phyloP scores from a whole-genome alignment of 116 monocot species.

The Papilionanthe hybrid region DNA sequence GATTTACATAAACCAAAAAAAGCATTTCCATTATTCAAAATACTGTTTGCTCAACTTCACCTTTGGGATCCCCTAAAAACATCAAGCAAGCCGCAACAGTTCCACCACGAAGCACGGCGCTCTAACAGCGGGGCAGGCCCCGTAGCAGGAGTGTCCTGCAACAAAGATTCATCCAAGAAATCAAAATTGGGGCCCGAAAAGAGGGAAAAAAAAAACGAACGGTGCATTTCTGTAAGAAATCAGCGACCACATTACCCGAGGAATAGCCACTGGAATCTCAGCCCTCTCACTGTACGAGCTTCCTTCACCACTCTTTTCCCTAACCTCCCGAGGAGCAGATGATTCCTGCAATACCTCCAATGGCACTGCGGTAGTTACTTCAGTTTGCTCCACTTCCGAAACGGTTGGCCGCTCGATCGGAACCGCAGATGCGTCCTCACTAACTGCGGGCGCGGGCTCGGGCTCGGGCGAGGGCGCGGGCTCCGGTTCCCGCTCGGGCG shows the following conservation, averaged over 20 bases:
- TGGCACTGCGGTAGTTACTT: background rate
- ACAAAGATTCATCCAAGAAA: background rate
- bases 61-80: conserved; percentile 1
- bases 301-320: background rate
- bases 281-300: background rate
- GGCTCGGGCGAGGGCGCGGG: background rate
- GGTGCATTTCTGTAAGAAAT: no score
- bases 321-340: background rate
- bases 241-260: background rate
- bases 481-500: background rate
- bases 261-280: conserved; percentile 1
- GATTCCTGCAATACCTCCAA: conserved; percentile 1
- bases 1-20: no score
- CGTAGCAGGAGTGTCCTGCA: background rate
- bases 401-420: background rate
- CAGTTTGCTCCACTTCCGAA: background rate
- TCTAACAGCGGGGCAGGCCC: background rate
- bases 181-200: background rate
- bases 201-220: background rate
- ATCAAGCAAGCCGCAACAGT: conserved; percentile 6
- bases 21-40: background rate
- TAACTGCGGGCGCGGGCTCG: background rate
- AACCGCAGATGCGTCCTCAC: background rate
- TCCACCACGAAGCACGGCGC: conserved; percentile 2
- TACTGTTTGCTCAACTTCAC: background rate